Base-by-base conservation (phyloP, 768 basidiomycete genomes). In the Lactifluus hygrophoroides region DNA sequence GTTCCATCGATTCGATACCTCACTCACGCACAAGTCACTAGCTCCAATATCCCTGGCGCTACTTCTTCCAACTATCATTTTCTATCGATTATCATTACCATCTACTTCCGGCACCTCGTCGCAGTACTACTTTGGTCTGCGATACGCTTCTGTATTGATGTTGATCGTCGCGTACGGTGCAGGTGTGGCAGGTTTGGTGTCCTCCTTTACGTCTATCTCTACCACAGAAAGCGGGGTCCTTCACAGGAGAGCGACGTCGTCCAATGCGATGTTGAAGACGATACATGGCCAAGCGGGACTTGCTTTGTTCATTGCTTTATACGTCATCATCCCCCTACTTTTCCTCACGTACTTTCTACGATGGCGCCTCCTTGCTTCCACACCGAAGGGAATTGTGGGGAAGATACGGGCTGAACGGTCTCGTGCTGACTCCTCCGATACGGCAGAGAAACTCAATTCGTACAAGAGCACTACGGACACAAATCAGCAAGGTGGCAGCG, bases 231-330 rank as follows among this genome's bases (percentile, higher is more conserved):
- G 61, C 42, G 17, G 43, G 13, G 38, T 50, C 8, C n/a, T 69
- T 32, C 35, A 57, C 30, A 75, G 71, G 62, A 73, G 75, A 46
- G 66, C 72, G 46, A 51, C 61, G 14, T 67, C 73, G 13, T 62
- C 69, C 42, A 61, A 66, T 43, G 50, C 63, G 16, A 51, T 71
- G 58, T 75, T 90, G 45, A 74, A 72, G 58, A 90, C 89, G 2
- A 67, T 69, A 8, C 90, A 91, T 66, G 81, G 85, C 32, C 74
- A 76, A 67, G 83, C 79, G 1, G 85, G 86, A 34, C 71, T 90
- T 43, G 78, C 77, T 17, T 77, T 91, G 16, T 87, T 86, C 67
- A 58, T 80, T 40, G 76, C 75, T 38, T 71, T 90, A 21, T 90
- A 88, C 67, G 73, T 70, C 32, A 40, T 82, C 42, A 61, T 81